Percentiles rank a stretch among this genome's conserved stretches.
Conservation (phyloP, 2,329 filamentous ascomycete genomes). For the Curvularia hawaiiensis region DNA sequence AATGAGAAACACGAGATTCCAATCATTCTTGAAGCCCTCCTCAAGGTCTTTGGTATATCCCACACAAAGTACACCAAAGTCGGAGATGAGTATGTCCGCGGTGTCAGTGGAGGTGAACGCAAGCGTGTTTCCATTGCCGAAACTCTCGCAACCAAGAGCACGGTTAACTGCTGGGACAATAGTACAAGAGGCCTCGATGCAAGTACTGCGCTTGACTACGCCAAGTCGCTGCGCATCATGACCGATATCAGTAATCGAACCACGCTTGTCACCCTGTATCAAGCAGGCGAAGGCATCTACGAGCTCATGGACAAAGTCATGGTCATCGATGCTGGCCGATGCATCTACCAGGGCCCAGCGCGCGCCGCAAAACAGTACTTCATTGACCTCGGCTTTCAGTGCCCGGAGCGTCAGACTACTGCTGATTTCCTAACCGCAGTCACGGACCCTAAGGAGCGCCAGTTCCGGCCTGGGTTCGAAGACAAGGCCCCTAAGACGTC, state of each 20-base stretch:
- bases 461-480: constrained; percentile 64
- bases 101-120: constrained; percentile 79
- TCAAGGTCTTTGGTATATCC: constrained; percentile 79
- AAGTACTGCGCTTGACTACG: constrained; percentile 78
- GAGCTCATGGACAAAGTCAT: constrained; percentile 81
- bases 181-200: constrained; percentile 80
- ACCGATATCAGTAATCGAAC: constrained; percentile 76
- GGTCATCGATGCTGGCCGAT: constrained; percentile 74
- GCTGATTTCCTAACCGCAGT: constrained; percentile 79
- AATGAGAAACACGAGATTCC: constrained; percentile 67
- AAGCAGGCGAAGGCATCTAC: constrained; percentile 72
- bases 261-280: constrained; percentile 73
- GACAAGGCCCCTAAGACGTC: constrained; percentile 70
- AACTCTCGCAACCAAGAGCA: constrained; percentile 68
- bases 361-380: constrained; percentile 70
- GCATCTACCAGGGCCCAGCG: constrained; percentile 69
- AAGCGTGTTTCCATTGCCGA: constrained; percentile 78
- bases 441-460: constrained; percentile 73
- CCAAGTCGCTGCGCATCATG: constrained; percentile 77
- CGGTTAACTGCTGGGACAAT: constrained; percentile 81
- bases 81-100: constrained; percentile 73
- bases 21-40: constrained; percentile 69
- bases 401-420: constrained; percentile 68
- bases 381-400: constrained; percentile 66
- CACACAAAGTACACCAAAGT: constrained; percentile 77